Base-by-base conservation (phyloP, 208 protist species). In the Acanthamoeba sp. region DNA sequence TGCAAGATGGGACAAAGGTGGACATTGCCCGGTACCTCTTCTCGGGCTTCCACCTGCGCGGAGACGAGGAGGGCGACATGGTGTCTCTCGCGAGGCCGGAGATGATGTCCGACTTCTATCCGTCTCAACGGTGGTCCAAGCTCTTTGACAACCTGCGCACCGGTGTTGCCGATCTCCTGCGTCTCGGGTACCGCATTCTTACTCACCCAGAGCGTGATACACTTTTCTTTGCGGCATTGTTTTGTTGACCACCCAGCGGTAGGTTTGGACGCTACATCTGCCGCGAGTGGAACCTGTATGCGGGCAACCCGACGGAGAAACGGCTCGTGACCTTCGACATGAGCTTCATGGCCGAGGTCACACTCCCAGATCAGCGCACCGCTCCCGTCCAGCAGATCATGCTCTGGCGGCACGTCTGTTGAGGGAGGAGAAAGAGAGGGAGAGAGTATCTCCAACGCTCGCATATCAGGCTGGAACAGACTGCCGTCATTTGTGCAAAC, bases 131-230 rank as follows among this genome's bases (percentile, higher is more conserved):
- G 24, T 80, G 71, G 71, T 24, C 71, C 71, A 80, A 80, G 40
- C 40, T 80, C 71, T 45, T 80, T 18, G 71, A 80, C 20, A 80
- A 80, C 71, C 3, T 80, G 71, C 71, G 40, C 71, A 16, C 71
- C 4, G 71, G 18, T 24, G 5, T 4, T 7, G 40, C 71, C 36
- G 36, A 80, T 18, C 71, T 80, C 4, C n/a, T 80, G 71, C 32
- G 40, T 5, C 71, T 80, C 22, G 71, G 71, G 71, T 50, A 45
- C 36, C 18, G 36, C 0, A 6, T 18, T 32, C 64, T n/a, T 0
- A 27, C 52, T 59, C 20, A 27, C 52, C 27, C 52, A 3, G 16
- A n/a, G n/a, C n/a, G n/a, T n/a, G n/a, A n/a, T n/a, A n/a, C n/a
- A n/a, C n/a, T n/a, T n/a, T n/a, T n/a, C n/a, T n/a, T n/a, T n/a